Evolutionary conservation across 2,329 filamentous ascomycete species (phyloP), one percentile per base, ranked within the genome.

Genomic region (Nemania sp.): DNA sequence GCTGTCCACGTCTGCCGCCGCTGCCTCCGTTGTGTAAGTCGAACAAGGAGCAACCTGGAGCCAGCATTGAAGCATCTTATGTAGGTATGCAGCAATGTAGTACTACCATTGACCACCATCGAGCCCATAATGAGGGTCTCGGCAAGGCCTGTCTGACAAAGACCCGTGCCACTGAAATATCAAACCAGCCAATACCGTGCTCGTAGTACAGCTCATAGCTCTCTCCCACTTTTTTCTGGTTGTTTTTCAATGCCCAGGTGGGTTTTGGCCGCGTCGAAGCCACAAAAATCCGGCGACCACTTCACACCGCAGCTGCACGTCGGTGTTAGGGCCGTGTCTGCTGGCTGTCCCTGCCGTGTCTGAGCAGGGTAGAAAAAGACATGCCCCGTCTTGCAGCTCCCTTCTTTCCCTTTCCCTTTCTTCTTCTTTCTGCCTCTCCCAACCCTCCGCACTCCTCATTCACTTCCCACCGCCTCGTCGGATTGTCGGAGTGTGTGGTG

Each of bases 301-400:
- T 49, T 50, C 53, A 44, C 45, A 55, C 53, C 49, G 54, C 50
- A 59, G 56, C 40, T 59, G 56, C 56, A 56, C 26, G 53, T 50
- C 47, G 37, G 48, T 50, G 52, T 41, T 52, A 28, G 49, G 50
- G 40, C 52, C 47, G 36, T 50, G 52, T 41, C 45, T 40, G 48
- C 28, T 42, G 47, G 50, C 48, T 43, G 46, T 43, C 23, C 45
- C 50, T 43, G 53, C 36, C 33, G 36, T 26, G 28, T 41, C 39
- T 39, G 3, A 37, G 37, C 42, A 44, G 42, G 37, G 39, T 53
- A 51, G 53, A 56, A 57, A 53, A 59, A 28, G 11, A 5, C 36
- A 24, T 33, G 33, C 28, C 17, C 39, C 33, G 6, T 44, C 20
- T 26, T 34, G 26, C 17, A 34, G 19, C 28, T 14, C 24, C 26